Conservation (phyloP, 2,329 filamentous ascomycete genomes). For the Cercospora sp. region DNA sequence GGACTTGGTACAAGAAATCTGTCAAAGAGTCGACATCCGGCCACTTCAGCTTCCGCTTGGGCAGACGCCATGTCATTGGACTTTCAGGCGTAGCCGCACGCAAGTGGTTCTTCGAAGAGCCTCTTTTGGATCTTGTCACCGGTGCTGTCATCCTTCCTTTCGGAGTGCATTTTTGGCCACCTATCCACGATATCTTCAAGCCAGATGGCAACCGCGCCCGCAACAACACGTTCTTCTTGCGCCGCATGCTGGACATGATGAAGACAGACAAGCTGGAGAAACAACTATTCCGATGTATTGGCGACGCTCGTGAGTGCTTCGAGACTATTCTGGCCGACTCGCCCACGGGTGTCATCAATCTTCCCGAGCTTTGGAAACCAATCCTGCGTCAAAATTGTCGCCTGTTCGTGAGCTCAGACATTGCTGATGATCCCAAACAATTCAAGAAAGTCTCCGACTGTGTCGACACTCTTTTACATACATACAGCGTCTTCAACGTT, state of each 20-base stretch:
- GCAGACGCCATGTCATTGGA: slow-evolving; percentile 20
- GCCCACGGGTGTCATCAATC: slow-evolving; percentile 46
- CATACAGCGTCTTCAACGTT: slow-evolving; percentile 47
- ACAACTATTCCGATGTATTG: slow-evolving; percentile 44
- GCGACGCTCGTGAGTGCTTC: slow-evolving; percentile 39
- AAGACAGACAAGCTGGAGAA: slow-evolving; percentile 27
- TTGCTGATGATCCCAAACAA: slow-evolving; percentile 50
- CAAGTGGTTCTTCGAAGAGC: slow-evolving; percentile 21
- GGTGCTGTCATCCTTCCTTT: slow-evolving; percentile 14
- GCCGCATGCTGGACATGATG: slow-evolving; percentile 28
- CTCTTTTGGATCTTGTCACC: slow-evolving; percentile 14
- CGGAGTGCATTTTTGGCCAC: slow-evolving; percentile 14
- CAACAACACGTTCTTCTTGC: slow-evolving; percentile 27
- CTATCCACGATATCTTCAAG: slow-evolving; percentile 10
- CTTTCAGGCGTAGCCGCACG: slow-evolving; percentile 18
- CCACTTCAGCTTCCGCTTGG: slow-evolving; percentile 22
- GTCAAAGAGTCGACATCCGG: neutral
- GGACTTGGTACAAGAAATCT: neutral
- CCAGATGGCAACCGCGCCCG: neutral
- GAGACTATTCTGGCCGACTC: slow-evolving; percentile 41
- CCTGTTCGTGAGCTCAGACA: slow-evolving; percentile 54
- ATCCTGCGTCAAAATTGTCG: slow-evolving; percentile 59
- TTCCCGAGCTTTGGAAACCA: slow-evolving; percentile 53
- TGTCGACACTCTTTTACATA: slow-evolving; percentile 51
- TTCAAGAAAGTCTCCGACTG: slow-evolving; percentile 47